Conservation (phyloP, 2,329 filamentous ascomycete genomes). For the Curvularia sp. region DNA sequence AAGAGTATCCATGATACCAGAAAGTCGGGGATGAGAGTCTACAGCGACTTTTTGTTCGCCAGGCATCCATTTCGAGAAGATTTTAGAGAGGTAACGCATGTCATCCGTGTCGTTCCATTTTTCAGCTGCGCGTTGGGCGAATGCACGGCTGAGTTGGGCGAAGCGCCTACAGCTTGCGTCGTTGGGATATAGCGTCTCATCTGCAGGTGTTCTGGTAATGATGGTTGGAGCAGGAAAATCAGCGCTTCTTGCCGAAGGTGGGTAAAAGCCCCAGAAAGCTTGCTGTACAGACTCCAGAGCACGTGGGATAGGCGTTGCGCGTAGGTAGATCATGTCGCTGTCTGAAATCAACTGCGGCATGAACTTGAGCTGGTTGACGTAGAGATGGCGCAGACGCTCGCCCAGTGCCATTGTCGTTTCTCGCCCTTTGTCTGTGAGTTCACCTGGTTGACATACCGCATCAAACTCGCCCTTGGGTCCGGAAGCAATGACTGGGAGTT, state of each 20-base stretch:
- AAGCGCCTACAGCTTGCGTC: constrained; percentile 58
- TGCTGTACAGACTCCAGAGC: constrained; percentile 60
- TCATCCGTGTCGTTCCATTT: constrained; percentile 68
- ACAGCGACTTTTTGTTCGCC: constrained; percentile 73
- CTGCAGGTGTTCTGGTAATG: constrained; percentile 53
- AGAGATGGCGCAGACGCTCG: constrained; percentile 57
- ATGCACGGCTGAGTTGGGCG: constrained; percentile 55
- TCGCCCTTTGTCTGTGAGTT: constrained; percentile 59
- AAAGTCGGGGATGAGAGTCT: constrained; percentile 81
- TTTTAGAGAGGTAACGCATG: constrained; percentile 80
- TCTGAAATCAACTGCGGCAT: constrained; percentile 55
- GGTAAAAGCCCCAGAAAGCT: constrained; percentile 58
- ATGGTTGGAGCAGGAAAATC: constrained; percentile 55
- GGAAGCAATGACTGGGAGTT: constrained; percentile 62
- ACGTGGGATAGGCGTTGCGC: constrained; percentile 58
- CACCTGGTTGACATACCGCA: constrained; percentile 67
- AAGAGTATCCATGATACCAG: constrained; percentile 92
- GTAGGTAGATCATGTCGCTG: constrained; percentile 55
- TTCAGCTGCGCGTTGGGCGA: constrained; percentile 56
- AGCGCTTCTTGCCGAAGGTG: constrained; percentile 51
- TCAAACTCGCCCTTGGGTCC: constrained; percentile 76
- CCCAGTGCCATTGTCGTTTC: constrained; percentile 58
- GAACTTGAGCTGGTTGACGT: constrained; percentile 59
- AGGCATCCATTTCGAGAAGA: constrained; percentile 87
- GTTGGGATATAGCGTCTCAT: constrained; percentile 60